Evolutionary conservation across 768 basidiomycete species (phyloP).

Genomic region (Suillus paluster): DNA sequence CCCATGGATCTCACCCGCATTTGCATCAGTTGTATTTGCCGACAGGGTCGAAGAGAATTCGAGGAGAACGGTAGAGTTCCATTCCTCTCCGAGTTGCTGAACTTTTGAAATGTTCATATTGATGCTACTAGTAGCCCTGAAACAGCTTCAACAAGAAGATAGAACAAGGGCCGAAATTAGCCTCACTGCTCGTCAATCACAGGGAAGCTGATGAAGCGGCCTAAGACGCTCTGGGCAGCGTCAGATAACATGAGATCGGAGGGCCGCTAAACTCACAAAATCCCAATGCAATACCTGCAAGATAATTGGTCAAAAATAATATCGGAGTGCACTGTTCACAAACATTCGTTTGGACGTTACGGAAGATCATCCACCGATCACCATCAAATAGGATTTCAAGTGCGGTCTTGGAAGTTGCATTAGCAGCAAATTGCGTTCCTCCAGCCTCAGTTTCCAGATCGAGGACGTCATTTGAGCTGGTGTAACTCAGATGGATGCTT

Average conservation of each 20-base stretch:
- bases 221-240: slow-evolving; percentile 56
- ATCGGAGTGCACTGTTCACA: not conserved
- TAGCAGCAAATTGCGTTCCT: slow-evolving; percentile 61
- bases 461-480: slow-evolving; percentile 65
- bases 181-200: slow-evolving; percentile 50
- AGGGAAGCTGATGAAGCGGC: slow-evolving; percentile 71
- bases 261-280: slow-evolving; percentile 50
- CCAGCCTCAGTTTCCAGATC: slow-evolving; percentile 63
- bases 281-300: slow-evolving; percentile 61
- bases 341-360: slow-evolving; percentile 57
- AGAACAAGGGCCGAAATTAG: not conserved
- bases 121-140: slow-evolving; percentile 60
- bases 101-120: slow-evolving; percentile 60
- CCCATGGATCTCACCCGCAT: slow-evolving; percentile 55
- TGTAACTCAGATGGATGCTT: not conserved
- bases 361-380: slow-evolving; percentile 72
- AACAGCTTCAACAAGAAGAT: slow-evolving; percentile 15
- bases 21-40: slow-evolving; percentile 45
- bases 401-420: slow-evolving; percentile 45
- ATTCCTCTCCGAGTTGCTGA: slow-evolving; percentile 51
- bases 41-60: slow-evolving; percentile 46
- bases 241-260: slow-evolving; percentile 3
- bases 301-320: not conserved
- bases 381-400: slow-evolving; percentile 62
- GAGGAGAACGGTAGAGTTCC: slow-evolving; percentile 48